Base-by-base conservation (phyloP, 2,329 filamentous ascomycete species). In the Pseudogymnoascus sp. region DNA sequence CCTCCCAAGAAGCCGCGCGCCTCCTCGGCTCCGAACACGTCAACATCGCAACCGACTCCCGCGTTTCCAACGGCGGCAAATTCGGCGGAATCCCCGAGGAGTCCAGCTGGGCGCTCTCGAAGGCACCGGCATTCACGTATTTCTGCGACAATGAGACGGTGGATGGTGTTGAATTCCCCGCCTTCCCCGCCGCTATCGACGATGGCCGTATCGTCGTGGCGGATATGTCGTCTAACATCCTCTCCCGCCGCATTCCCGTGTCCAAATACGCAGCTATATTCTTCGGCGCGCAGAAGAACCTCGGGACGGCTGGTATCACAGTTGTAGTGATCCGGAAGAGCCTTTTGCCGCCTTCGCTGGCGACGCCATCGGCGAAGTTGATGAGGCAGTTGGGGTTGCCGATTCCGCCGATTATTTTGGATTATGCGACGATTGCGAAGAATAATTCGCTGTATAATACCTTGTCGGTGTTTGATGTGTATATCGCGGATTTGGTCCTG, bases 391-490 rank as follows among this genome's bases (percentile, higher is more conserved):
- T 97, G 8, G 86, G 84, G 18, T 79, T 96, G n/a, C 86, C 90
- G 1, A 83, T 95, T 42, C 86, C 88, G 0, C 92, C 93, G 2
- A 84, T 90, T 16, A 84, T 97, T 47, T 79, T 97, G 59, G 85
- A 90, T 67, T 97, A 93, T 73, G 87, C 91, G 66, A 91, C 85
- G 0, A 88, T 95, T 68, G 88, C 90, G 42, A 96, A 96, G 81
- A 96, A 96, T 78, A 95, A 96, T 79, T 95, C 89, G 69, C 82
- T 97, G 29, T 97, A 97, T 80, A 97, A 97, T 77, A 97, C 93
- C 0, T 79, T 97, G 10, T 93, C 91, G 71, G 96, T 97, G 71
- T 96, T 97, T 71, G 93, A 93, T 74, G 89, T 97, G 39, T 97
- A 88, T 79, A 85, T 97, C 62, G 90, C 91, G 14, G 92, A 92